Conservation (phyloP, 2,329 filamentous ascomycete species). For the Cyphellophora attinorum region DNA sequence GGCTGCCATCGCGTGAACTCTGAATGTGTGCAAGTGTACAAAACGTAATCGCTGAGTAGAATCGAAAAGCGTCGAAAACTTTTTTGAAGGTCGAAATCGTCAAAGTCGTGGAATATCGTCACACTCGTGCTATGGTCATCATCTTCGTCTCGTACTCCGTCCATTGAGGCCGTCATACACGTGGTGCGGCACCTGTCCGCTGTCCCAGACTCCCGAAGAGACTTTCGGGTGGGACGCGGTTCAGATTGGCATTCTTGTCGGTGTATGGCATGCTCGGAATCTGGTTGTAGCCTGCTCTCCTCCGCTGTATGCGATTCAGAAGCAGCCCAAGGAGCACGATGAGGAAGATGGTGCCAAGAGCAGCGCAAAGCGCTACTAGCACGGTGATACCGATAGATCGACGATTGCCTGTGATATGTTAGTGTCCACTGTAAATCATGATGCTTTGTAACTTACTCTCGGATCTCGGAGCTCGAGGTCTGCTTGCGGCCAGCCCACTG, state of each 20-base stretch:
- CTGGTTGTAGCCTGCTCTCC: constrained; percentile 35
- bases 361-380: constrained; percentile 37
- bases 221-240: constrained; percentile 36
- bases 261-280: constrained; percentile 34
- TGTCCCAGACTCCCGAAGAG: constrained; percentile 24
- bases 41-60: no score
- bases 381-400: constrained; percentile 36
- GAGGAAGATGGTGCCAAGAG: constrained; percentile 37
- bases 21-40: no score
- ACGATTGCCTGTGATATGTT: constrained; percentile 22
- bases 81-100: no score
- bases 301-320: constrained; percentile 37
- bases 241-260: constrained; percentile 36
- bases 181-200: constrained; percentile 6
- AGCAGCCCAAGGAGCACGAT: constrained; percentile 37
- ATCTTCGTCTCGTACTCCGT: not conserved
- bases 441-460: constrained; percentile 41
- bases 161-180: constrained; percentile 2
- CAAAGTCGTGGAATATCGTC: no score
- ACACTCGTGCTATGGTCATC: constrained; percentile 2
- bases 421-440: not conserved
- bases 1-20: no score
- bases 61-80: no score
- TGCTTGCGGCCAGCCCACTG: constrained; percentile 62
- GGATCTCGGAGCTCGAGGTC: constrained; percentile 58